These are phyloP conservation scores for Candida wancherniae DNA, from an alignment of 805 yeast genomes.

Conservation along the genomic window DNA sequence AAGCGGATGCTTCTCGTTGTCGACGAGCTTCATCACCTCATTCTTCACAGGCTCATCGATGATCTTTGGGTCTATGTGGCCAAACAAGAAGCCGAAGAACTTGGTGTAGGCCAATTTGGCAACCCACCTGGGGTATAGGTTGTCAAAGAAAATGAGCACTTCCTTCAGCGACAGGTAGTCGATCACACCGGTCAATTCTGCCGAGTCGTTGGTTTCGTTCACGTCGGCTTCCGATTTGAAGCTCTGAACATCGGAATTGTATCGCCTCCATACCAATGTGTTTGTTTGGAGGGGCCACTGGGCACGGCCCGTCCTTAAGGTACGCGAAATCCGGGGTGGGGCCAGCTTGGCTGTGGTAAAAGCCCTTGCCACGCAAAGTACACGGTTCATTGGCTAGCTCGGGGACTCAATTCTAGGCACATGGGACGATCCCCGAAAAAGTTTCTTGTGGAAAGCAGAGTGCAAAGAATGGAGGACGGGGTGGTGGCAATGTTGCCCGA, in stretches of 20 bases:
- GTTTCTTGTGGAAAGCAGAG: too few relatives aligned
- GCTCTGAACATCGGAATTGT: conserved; percentile 23
- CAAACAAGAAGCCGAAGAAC: conserved; percentile 17
- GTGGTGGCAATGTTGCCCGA: too few relatives aligned
- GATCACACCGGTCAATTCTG: conserved; percentile 38
- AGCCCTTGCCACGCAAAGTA: too few relatives aligned
- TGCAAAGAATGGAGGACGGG: too few relatives aligned
- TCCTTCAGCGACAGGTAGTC: conserved; percentile 29
- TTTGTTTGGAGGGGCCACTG: not conserved
- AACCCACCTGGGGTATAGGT: conserved; percentile 28
- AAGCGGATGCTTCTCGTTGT: conserved; percentile 21
- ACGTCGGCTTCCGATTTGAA: conserved; percentile 30
- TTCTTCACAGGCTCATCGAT: conserved; percentile 17
- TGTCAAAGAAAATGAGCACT: conserved; percentile 34
- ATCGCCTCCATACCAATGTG: too few relatives aligned
- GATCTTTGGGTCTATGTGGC: conserved; percentile 13
- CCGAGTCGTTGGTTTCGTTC: conserved; percentile 27
- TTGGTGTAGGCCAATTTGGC: conserved; percentile 23
- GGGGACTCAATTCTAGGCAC: too few relatives aligned
- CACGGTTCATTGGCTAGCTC: too few relatives aligned
- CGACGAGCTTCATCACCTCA: conserved; percentile 15
- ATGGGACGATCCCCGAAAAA: too few relatives aligned
- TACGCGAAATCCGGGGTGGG: not conserved
- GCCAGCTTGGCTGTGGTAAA: too few relatives aligned
- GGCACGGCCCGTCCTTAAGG: not conserved